Base-by-base conservation (phyloP, 2,329 filamentous ascomycete genomes). In the Calonectria pseudoturangicola region DNA sequence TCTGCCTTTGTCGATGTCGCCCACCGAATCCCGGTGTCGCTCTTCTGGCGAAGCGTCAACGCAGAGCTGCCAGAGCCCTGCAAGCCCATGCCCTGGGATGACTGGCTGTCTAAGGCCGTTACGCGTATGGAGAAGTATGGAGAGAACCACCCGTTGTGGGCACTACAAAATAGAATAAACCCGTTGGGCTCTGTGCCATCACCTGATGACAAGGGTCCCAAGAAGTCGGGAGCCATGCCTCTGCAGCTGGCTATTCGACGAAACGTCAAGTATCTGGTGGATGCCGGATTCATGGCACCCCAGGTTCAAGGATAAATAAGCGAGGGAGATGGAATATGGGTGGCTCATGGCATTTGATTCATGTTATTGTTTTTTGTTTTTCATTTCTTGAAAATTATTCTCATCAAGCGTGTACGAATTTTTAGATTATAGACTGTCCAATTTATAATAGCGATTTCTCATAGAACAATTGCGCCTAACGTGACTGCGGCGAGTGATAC, bases 81-180 rank as follows among this genome's bases (percentile, higher is more conserved):
- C 39, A 47, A 16, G 15, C 70, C 70, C 12, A 43, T 64, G 58
- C 12, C 70, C 1, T 51, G 54, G 30, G 65, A 72, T 12, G 21
- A 41, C 18, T 72, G 70, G 70, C 33, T 58, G 10, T n/a, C 48
- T 8, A 28, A 25, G 4, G 70, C 70, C 6, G 33, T 72, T 16
- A 58, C 58, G 5, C 70, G 64, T 5, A 58, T 72, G 65, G 56
- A 68, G n/a, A 21, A 64, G 18, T 33, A 60, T 27, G 70, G 70
- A 28, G 70, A 72, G 25, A 54, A 21, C n/a, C 70, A 72, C 30
- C 70, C 70, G n/a, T 30, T 72, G 41, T 72, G 70, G 70, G 56
- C 58, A 47, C 56, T 72, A 10, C 70, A 72, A 33, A 58, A 72
- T 25, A 58, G 64, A 21, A 16, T 72, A 2, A 58, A 66, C 33